A percentile compares a stretch with the other conserved stretches of the same genome.
Evolutionary conservation across 2,329 filamentous ascomycete species (phyloP).

Genomic region (Epichloe festucae): DNA sequence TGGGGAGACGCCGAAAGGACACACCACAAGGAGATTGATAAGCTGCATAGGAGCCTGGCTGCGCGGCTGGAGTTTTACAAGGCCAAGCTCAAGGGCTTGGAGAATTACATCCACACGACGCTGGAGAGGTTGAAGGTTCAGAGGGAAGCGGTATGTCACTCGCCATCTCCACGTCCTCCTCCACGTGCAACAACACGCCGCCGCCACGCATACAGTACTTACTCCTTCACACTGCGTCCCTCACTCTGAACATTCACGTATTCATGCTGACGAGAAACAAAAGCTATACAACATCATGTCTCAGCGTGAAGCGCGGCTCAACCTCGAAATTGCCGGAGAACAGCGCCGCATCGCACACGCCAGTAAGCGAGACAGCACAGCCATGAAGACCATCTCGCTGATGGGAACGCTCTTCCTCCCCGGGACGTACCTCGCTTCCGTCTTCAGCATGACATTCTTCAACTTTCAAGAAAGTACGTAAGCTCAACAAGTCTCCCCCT

Average conservation of each 20-base stretch:
- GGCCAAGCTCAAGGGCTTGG: conserved; percentile 46
- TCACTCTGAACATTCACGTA: not conserved
- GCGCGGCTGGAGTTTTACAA: conserved; percentile 46
- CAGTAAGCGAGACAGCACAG: conserved; percentile 47
- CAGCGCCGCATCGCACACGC: conserved; percentile 46
- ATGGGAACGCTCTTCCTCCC: conserved; percentile 51
- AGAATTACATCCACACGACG: conserved; percentile 50
- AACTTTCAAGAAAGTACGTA: conserved; percentile 38
- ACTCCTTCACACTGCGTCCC: not conserved
- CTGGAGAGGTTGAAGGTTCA: conserved; percentile 48
- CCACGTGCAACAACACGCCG: too few species aligned
- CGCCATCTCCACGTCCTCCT: not conserved
- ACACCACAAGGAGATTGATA: conserved; percentile 23
- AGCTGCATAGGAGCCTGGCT: conserved; percentile 38
- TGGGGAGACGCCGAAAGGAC: conserved; percentile 14
- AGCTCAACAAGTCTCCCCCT: not conserved
- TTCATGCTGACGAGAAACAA: conserved; percentile 13
- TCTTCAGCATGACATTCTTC: conserved; percentile 57
- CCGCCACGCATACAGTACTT: too few species aligned
- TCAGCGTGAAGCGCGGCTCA: conserved; percentile 50
- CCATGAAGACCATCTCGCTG: conserved; percentile 53
- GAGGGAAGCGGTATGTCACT: conserved; percentile 39
- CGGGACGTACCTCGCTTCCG: conserved; percentile 47
- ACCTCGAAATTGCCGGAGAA: conserved; percentile 48
- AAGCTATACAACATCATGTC: conserved; percentile 52